Conservation (phyloP, 768 basidiomycete species). For the Panaeolus cyanescens region DNA sequence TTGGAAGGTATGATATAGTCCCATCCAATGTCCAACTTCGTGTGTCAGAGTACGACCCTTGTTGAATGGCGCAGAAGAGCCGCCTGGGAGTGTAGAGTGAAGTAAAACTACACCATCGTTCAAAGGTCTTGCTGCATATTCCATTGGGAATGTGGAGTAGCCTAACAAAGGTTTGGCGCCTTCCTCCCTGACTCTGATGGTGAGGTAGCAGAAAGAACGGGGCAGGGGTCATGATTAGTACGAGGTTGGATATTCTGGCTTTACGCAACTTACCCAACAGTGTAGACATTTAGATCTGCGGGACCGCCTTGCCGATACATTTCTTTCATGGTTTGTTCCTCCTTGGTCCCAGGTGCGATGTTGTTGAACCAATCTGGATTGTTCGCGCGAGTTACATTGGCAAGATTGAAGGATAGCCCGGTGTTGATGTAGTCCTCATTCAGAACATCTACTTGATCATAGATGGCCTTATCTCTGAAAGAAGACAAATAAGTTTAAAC, state of each 20-base stretch:
- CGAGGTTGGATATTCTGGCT: slow-evolving; percentile 37
- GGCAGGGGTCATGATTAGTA: not conserved
- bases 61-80: slow-evolving; percentile 41
- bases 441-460: slow-evolving; percentile 37
- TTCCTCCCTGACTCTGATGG: slow-evolving; percentile 25
- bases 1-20: slow-evolving; percentile 62
- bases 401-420: slow-evolving; percentile 42
- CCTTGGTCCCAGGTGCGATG: slow-evolving; percentile 36
- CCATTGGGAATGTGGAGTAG: slow-evolving; percentile 52
- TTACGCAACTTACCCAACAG: slow-evolving; percentile 43
- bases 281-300: slow-evolving; percentile 5
- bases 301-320: slow-evolving; percentile 3
- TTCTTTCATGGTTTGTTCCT: not conserved
- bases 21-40: slow-evolving; percentile 58
- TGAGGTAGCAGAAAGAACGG: slow-evolving; percentile 16
- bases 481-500: slow-evolving; percentile 12
- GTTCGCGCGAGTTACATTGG: slow-evolving; percentile 40
- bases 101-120: slow-evolving; percentile 51
- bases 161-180: slow-evolving; percentile 42
- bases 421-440: slow-evolving; percentile 42
- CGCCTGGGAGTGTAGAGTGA: slow-evolving; percentile 41
- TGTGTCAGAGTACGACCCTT: slow-evolving; percentile 50
- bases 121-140: slow-evolving; percentile 34
- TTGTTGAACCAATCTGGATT: slow-evolving; percentile 50
- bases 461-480: slow-evolving; percentile 31